Percentiles rank a stretch among this genome's conserved stretches.
Conservation (phyloP, 768 basidiomycete species). For the Boletus rex-veris region DNA sequence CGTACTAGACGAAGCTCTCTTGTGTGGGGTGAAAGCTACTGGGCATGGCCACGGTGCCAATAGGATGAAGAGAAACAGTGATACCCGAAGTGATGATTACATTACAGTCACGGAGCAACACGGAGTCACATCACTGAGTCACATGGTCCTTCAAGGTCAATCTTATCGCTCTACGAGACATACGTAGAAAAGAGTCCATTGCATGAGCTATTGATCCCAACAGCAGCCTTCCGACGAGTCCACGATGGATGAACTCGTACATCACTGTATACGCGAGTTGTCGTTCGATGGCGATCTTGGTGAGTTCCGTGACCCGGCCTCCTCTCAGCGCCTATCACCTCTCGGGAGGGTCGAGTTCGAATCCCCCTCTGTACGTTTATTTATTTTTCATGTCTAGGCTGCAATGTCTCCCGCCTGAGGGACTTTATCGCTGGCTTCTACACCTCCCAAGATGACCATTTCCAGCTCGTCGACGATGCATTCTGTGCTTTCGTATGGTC, state of each 20-base stretch:
- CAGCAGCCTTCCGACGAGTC: background rate
- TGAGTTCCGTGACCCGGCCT: slow-evolving; percentile 38
- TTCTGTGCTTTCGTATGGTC: slow-evolving; percentile 84
- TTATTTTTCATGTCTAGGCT: slow-evolving; percentile 46
- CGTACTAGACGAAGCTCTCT: background rate
- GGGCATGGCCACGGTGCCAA: background rate
- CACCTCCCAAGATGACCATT: slow-evolving; percentile 32
- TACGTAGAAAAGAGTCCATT: no score
- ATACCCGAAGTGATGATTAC: background rate
- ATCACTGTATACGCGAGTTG: slow-evolving; percentile 80
- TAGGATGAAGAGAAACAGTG: background rate
- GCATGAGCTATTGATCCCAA: background rate
- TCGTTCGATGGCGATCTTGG: slow-evolving; percentile 90
- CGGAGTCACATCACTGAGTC: slow-evolving; percentile 8
- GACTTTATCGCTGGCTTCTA: slow-evolving; percentile 73
- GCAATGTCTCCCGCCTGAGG: slow-evolving; percentile 63
- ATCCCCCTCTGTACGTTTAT: slow-evolving; percentile 34
- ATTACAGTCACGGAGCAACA: background rate
- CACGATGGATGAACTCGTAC: slow-evolving; percentile 75
- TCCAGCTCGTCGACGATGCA: slow-evolving; percentile 67
- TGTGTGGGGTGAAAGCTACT: background rate
- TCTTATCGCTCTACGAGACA: slow-evolving; percentile 3
- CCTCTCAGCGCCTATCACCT: background rate
- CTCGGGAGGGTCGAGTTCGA: slow-evolving; percentile 39
- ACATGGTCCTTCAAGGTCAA: slow-evolving; percentile 3